Conservation (phyloP, 2,329 filamentous ascomycete species). For the Cordyceps tenuipes region DNA sequence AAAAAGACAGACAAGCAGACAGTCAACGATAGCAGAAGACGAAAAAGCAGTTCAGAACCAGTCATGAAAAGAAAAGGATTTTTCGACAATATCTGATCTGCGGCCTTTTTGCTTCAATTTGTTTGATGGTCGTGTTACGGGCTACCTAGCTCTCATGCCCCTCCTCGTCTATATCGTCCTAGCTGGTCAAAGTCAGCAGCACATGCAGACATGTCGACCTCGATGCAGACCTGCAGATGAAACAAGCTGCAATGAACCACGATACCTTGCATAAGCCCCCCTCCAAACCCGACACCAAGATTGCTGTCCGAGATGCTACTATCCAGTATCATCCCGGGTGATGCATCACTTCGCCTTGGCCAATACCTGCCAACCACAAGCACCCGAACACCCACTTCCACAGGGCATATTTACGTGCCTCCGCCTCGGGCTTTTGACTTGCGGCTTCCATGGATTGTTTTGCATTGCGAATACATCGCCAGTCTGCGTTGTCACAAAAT, state of each 20-base stretch:
- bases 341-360: neutral
- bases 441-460: neutral
- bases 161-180: constrained; percentile 17
- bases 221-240: neutral
- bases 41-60: constrained; percentile 16
- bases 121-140: constrained; percentile 8
- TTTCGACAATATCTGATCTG: constrained; percentile 37
- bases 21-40: constrained; percentile 60
- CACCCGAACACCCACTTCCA: neutral
- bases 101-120: constrained; percentile 12
- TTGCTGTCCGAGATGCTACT: neutral
- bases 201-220: neutral
- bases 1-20: constrained; percentile 21
- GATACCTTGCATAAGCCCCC: neutral
- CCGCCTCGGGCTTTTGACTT: neutral
- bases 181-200: neutral
- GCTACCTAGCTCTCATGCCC: constrained; percentile 32
- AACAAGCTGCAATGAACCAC: neutral
- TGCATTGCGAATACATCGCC: neutral
- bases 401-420: neutral
- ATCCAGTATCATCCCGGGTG: no score
- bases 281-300: neutral
- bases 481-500: neutral
- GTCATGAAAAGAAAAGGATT: constrained; percentile 20
- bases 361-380: neutral